Percentiles rank a stretch among this genome's conserved stretches.
These are phyloP conservation scores for Cystobasidium sp. DNA, from an alignment of 1,284 basidiomycete genomes.

Conservation along the genomic window DNA sequence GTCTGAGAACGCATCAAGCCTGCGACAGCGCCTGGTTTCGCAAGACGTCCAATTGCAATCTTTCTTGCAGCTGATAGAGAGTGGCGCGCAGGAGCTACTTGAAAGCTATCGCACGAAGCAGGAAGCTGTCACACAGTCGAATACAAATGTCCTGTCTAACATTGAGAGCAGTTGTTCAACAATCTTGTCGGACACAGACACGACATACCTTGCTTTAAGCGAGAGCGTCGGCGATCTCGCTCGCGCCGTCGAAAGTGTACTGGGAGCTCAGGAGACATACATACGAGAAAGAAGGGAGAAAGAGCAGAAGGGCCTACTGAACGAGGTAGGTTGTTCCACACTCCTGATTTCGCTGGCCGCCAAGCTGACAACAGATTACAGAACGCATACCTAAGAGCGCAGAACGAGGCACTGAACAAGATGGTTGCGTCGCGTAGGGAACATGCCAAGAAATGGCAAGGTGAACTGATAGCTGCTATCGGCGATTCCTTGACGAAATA, in stretches of 20 bases:
- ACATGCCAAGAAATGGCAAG: slow-evolving; percentile 36
- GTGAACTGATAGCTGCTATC: slow-evolving; percentile 25
- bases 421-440: slow-evolving; percentile 14
- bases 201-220: slow-evolving; percentile 24
- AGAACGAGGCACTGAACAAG: slow-evolving; percentile 29
- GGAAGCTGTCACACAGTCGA: slow-evolving; percentile 7
- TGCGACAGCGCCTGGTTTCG: slow-evolving; percentile 13
- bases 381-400: slow-evolving; percentile 44
- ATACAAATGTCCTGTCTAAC: slow-evolving; percentile 6
- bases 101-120: slow-evolving; percentile 7
- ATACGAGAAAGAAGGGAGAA: slow-evolving; percentile 22
- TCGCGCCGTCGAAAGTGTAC: slow-evolving; percentile 1
- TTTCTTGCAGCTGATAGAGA: slow-evolving; percentile 44
- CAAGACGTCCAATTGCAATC: slow-evolving; percentile 22
- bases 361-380: slow-evolving; percentile 1
- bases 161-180: slow-evolving; percentile 12
- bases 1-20: not conserved
- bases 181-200: slow-evolving; percentile 20
- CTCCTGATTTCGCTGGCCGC: not conserved
- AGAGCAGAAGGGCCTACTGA: slow-evolving; percentile 33
- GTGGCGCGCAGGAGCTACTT: slow-evolving; percentile 34
- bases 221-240: slow-evolving; percentile 16
- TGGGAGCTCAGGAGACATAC: slow-evolving; percentile 19
- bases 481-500: slow-evolving; percentile 21
- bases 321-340: slow-evolving; percentile 45